Percentiles rank a stretch among this genome's conserved stretches.
Conservation (phyloP, 2,329 filamentous ascomycete species). For the Knufia fluminis region DNA sequence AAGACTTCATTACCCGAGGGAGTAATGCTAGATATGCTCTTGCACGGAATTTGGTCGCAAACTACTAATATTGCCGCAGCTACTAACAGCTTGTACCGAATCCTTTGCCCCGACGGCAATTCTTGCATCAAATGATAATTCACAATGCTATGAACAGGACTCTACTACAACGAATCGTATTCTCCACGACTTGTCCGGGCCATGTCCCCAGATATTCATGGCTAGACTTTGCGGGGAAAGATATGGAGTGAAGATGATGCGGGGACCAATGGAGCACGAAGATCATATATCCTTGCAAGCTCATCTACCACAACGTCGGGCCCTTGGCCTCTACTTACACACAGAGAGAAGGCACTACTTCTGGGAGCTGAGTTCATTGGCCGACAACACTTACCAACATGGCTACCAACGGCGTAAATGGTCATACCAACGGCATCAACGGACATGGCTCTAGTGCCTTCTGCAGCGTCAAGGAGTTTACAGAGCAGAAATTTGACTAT, state of each 20-base stretch:
- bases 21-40: too few species aligned
- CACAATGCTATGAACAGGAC: background rate
- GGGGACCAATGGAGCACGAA: background rate
- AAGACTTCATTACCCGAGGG: too few species aligned
- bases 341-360: too few species aligned
- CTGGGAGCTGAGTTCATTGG: background rate
- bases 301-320: too few species aligned
- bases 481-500: slow-evolving; percentile 23
- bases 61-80: too few species aligned
- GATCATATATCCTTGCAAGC: background rate
- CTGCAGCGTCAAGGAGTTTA: slow-evolving; percentile 16
- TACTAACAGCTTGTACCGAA: background rate
- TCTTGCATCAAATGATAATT: too few species aligned
- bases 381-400: slow-evolving; percentile 1
- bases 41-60: too few species aligned
- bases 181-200: background rate
- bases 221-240: background rate
- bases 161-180: background rate
- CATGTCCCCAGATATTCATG: background rate
- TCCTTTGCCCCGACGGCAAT: background rate
- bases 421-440: slow-evolving; percentile 10
- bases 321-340: too few species aligned
- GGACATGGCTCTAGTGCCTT: slow-evolving; percentile 9
- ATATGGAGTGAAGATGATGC: background rate
- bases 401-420: slow-evolving; percentile 6